A percentile compares a stretch with the other conserved stretches of the same genome.
These are phyloP conservation scores for Fusarium irregulare DNA, from an alignment of 2,329 filamentous ascomycete species.

Conservation along the genomic window DNA sequence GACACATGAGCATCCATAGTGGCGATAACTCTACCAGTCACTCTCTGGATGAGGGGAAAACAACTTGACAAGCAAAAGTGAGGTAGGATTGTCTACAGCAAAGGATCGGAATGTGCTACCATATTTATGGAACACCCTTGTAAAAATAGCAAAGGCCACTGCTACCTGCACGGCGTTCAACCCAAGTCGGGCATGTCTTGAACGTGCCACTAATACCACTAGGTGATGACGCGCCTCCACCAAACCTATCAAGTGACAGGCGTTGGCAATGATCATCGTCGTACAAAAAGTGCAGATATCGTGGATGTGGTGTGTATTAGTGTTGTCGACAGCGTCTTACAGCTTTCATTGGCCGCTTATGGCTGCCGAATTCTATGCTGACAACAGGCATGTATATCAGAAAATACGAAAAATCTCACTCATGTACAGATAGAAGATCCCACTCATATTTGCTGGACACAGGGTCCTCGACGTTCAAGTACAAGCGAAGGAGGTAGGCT, in stretches of 20 bases:
- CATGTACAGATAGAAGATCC: background rate
- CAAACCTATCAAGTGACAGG: conserved; percentile 9
- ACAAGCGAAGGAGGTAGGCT: background rate
- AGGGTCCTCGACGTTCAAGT: background rate
- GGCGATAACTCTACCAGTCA: background rate
- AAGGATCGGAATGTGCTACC: background rate
- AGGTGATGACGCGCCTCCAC: conserved; percentile 7
- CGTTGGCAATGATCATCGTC: background rate
- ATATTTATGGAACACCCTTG: conserved; percentile 31
- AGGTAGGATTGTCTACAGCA: conserved; percentile 2
- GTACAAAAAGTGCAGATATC: background rate
- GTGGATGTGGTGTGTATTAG: background rate
- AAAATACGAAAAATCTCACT: background rate
- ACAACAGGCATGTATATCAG: background rate
- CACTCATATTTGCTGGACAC: background rate
- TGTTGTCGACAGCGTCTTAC: background rate
- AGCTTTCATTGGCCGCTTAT: background rate
- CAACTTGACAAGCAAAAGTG: background rate
- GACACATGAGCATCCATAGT: conserved; percentile 22
- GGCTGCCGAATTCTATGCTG: background rate
- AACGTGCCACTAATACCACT: background rate
- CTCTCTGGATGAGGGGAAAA: background rate
- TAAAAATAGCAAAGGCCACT: background rate
- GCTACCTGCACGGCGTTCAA: conserved; percentile 1
- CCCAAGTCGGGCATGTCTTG: conserved; percentile 18